These are phyloP conservation scores for Hypoxylon trugodes DNA, from an alignment of 495 filamentous ascomycete genomes.

Conservation along the genomic window DNA sequence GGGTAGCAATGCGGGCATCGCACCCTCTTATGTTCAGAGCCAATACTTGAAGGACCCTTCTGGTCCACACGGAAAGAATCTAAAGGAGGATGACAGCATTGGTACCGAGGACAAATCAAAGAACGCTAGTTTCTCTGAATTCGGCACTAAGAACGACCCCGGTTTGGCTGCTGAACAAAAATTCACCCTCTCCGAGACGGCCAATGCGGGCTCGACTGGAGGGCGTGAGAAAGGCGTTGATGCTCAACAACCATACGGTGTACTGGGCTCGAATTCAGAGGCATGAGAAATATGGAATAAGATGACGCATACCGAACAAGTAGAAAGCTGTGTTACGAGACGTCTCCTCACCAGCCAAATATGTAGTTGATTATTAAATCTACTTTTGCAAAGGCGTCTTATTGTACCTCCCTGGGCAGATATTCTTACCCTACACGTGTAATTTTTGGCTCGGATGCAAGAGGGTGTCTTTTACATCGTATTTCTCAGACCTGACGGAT, in stretches of 20 bases:
- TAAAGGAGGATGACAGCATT: slow-evolving; percentile 50
- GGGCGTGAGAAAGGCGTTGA: slow-evolving; percentile 28
- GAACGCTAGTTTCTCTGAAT: slow-evolving; percentile 47
- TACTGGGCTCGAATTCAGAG: slow-evolving; percentile 31
- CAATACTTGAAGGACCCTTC: slow-evolving; percentile 24
- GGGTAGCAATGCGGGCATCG: slow-evolving; percentile 19
- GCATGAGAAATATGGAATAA: slow-evolving; percentile 15
- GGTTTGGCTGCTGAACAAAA: slow-evolving; percentile 38
- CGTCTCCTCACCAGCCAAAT: too few species aligned
- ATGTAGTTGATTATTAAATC: too few species aligned
- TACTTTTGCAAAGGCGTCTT: too few species aligned
- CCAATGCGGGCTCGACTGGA: slow-evolving; percentile 6
- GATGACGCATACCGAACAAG: too few species aligned
- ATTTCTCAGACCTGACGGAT: too few species aligned
- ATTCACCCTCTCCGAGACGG: slow-evolving; percentile 6
- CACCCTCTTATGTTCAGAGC: slow-evolving; percentile 46
- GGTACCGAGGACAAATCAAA: slow-evolving; percentile 36
- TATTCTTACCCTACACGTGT: too few species aligned
- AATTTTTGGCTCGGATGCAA: too few species aligned
- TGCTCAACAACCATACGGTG: slow-evolving; percentile 34
- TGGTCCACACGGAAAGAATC: slow-evolving; percentile 53
- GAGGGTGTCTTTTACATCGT: too few species aligned
- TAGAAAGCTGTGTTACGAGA: too few species aligned
- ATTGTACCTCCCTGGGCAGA: too few species aligned
- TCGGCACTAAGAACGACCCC: slow-evolving; percentile 51